phyloP scores from a whole-genome alignment of 2,329 filamentous ascomycete genomes.

The Monilinia vaccinii-corymbosi region DNA sequence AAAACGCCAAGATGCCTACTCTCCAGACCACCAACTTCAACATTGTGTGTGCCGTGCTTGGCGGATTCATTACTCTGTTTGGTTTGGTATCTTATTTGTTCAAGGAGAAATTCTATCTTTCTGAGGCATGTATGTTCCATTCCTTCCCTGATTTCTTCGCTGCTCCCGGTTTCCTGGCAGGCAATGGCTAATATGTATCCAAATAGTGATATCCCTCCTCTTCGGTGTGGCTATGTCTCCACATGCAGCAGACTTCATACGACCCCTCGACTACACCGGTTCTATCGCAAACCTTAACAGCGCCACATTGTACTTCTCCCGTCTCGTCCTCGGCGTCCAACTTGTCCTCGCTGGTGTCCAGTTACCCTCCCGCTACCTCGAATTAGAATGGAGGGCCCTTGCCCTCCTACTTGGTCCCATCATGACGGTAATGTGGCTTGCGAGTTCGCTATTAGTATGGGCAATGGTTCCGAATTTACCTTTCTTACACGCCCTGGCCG shows the following conservation, averaged over 20 bases:
- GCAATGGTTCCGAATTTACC: conserved; percentile 60
- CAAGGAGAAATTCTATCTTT: conserved; percentile 86
- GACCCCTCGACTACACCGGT: conserved; percentile 65
- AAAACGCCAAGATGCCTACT: conserved; percentile 35
- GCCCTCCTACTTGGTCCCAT: conserved; percentile 69
- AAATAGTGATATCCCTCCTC: conserved; percentile 72
- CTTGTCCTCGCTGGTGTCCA: conserved; percentile 83
- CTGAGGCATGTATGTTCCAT: conserved; percentile 63
- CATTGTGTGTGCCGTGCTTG: conserved; percentile 56
- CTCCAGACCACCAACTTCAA: conserved; percentile 44
- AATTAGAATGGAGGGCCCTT: conserved; percentile 69
- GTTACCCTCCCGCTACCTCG: conserved; percentile 72
- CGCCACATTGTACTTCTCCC: conserved; percentile 75
- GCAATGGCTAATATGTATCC: not conserved
- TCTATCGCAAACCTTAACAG: conserved; percentile 51
- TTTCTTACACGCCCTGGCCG: conserved; percentile 69
- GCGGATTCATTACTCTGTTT: conserved; percentile 85
- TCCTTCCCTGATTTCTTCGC: not conserved
- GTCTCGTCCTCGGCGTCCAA: conserved; percentile 83
- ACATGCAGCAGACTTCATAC: conserved; percentile 64
- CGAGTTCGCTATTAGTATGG: conserved; percentile 72
- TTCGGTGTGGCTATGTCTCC: conserved; percentile 74
- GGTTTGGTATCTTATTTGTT: conserved; percentile 81
- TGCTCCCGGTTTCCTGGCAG: not conserved
- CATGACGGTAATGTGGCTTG: conserved; percentile 82